Conservation (phyloP, 805 yeast species). For the Pichia thaimueangensis region DNA sequence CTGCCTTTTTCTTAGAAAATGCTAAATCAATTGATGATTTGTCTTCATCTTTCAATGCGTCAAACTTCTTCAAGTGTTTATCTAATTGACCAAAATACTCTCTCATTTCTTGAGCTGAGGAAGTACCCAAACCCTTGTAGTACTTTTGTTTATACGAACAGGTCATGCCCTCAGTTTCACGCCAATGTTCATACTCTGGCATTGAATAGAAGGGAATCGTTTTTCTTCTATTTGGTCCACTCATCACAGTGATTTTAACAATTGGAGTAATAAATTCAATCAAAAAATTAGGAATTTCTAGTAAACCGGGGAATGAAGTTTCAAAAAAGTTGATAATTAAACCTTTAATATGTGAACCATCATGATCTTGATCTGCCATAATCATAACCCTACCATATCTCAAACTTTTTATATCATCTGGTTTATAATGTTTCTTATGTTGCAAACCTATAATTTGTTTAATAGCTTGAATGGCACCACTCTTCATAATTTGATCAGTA, state of each 20-base stretch:
- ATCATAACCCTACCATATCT: conserved; percentile 97
- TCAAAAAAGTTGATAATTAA: conserved; percentile 88
- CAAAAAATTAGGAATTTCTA: conserved; percentile 85
- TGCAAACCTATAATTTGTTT: conserved; percentile 94
- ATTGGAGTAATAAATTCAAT: conserved; percentile 95
- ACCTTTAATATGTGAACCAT: conserved; percentile 97
- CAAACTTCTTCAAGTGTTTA: conserved; percentile 79
- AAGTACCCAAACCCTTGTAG: conserved; percentile 98
- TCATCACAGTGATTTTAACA: conserved; percentile 75
- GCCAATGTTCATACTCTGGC: conserved; percentile 95
- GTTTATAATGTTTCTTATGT: conserved; percentile 72
- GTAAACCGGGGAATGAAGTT: conserved; percentile 87
- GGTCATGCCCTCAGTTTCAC: conserved; percentile 68
- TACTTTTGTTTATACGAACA: conserved; percentile 89
- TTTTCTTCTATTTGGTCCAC: conserved; percentile 46
- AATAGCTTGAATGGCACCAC: conserved; percentile 90
- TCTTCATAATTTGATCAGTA: conserved; percentile 89
- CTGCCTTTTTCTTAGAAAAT: conserved; percentile 90
- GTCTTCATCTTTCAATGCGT: conserved; percentile 74
- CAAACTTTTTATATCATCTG: conserved; percentile 58
- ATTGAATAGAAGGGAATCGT: conserved; percentile 78
- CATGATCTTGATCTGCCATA: conserved; percentile 99
- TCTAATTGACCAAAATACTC: conserved; percentile 84
- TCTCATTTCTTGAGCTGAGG: conserved; percentile 72
- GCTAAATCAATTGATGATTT: conserved; percentile 79